Percentiles rank a stretch among this genome's conserved stretches.
phyloP scores from a whole-genome alignment of 768 basidiomycete genomes.

The Tricholoma terreum region DNA sequence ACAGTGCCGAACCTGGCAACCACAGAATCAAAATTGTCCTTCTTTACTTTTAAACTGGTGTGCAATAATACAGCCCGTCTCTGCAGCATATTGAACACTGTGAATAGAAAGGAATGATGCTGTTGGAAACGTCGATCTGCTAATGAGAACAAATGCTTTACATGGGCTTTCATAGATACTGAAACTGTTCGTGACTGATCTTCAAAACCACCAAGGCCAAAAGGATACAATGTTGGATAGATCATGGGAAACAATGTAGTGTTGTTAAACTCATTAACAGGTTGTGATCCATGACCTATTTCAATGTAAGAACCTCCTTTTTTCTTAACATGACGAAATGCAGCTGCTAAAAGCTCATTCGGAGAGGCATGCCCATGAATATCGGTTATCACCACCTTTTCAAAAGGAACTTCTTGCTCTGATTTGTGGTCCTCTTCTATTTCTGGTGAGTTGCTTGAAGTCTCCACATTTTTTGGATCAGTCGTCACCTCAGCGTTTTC shows the following conservation, averaged over 20 bases:
- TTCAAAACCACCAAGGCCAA: background rate
- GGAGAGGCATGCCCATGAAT: background rate
- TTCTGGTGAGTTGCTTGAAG: no score
- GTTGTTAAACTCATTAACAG: conserved; percentile 33
- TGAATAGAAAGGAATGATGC: conserved; percentile 39
- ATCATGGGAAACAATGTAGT: conserved; percentile 34
- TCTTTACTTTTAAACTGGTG: conserved; percentile 28
- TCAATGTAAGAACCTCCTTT: background rate
- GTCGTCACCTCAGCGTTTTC: background rate
- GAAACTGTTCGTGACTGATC: background rate
- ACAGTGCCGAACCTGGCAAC: background rate
- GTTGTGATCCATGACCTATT: background rate
- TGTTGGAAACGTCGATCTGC: conserved; percentile 32
- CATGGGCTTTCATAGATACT: conserved; percentile 32
- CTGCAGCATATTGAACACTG: conserved; percentile 40
- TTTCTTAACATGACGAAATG: background rate
- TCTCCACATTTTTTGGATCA: background rate
- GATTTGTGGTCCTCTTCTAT: no score
- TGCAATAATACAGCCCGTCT: conserved; percentile 25
- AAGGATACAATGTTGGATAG: conserved; percentile 42
- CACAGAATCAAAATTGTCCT: conserved; percentile 17
- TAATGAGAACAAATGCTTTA: conserved; percentile 28
- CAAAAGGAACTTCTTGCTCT: no score
- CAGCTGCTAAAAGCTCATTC: background rate
- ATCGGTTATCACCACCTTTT: background rate